These are phyloP conservation scores for Gigaspora rosea DNA, from an alignment of 192 early-diverging fungal species.

Conservation along the genomic window DNA sequence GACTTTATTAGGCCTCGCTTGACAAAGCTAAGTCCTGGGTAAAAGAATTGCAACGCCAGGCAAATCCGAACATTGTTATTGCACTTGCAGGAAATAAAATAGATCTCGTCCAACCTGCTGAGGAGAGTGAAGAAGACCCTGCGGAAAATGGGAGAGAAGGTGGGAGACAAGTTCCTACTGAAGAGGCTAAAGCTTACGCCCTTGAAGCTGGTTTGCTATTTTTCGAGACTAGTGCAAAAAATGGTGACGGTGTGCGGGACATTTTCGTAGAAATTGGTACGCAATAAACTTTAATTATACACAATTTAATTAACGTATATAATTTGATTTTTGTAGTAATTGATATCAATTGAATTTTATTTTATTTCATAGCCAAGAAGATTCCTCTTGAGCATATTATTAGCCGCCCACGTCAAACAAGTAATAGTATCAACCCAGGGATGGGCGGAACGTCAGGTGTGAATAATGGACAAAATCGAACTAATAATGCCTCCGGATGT, in stretches of 20 bases:
- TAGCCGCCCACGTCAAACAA: constrained; percentile 1
- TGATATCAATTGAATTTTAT: not conserved
- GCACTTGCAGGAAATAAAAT: constrained; percentile 96
- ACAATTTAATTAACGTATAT: not conserved
- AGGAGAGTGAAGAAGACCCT: constrained; percentile 47
- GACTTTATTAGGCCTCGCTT: constrained; percentile 65
- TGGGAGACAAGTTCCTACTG: constrained; percentile 66
- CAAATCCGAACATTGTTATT: constrained; percentile 95
- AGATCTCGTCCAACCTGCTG: constrained; percentile 64
- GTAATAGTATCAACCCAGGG: not conserved
- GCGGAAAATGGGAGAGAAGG: constrained; percentile 53
- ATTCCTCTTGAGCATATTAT: constrained; percentile 52
- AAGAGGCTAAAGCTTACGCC: constrained; percentile 82
- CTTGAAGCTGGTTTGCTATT: constrained; percentile 80
- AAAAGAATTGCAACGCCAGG: constrained; percentile 94
- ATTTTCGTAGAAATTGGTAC: constrained; percentile 87
- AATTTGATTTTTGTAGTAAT: not conserved
- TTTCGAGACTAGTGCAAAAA: constrained; percentile 88
- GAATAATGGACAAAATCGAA: not conserved
- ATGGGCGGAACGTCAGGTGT: not conserved
- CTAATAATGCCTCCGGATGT: not conserved
- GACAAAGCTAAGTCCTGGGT: constrained; percentile 95
- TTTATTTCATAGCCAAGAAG: constrained; percentile 42
- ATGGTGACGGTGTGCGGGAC: constrained; percentile 80
- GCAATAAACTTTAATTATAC: not conserved